Base-by-base conservation (phyloP, 495 filamentous ascomycete genomes). In the Baudoinia panamericana region DNA sequence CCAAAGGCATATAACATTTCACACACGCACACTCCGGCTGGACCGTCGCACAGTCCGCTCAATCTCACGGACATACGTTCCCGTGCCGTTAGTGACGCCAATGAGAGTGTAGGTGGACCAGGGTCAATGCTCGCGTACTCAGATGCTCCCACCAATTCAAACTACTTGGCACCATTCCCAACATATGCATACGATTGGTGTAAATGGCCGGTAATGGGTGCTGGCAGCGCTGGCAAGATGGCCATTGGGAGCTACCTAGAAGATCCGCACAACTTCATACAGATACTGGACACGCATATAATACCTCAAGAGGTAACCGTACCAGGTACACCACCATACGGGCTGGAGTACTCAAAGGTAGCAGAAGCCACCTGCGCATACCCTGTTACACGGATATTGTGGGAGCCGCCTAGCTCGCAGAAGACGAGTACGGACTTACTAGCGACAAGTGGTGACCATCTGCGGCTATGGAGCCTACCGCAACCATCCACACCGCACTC, bases 171-270 rank as follows among this genome's bases (percentile, higher is more conserved):
- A 5, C 86, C 86, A 2, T 99, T 90, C 84, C 78, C 84, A 26
- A 78, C 92, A 27, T 96, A 94, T 60, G 87, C 92, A 7, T 82
- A 92, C 47, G 92, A 99, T 65, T 99, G 92, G 92, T 99, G 90
- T 61, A 96, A 96, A 63, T 99, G 92, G 92, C 72, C 79, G n/a
- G 75, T 87, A 1, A 72, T 72, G 22, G 63, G 76, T 36, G 84
- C 80, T 36, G 84, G 83, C 39, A 47, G 46, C 30, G 76, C 73
- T 8, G 90, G 90, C 17, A 96, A 95, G 55, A 71, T 99, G 50
- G 90, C 90, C 3, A 68, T 96, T 32, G 90, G 88, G 42, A 96
- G 92, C 65, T 96, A 95, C 53, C 60, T 95, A 36, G 90, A 99
- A 63, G 90, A 99, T 60, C 86, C 84, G 8, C 92, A 96, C 56